Evolutionary conservation across 306 rosid species (phyloP), one percentile per base, ranked within the genome.

Genomic region (Urtica urens): DNA sequence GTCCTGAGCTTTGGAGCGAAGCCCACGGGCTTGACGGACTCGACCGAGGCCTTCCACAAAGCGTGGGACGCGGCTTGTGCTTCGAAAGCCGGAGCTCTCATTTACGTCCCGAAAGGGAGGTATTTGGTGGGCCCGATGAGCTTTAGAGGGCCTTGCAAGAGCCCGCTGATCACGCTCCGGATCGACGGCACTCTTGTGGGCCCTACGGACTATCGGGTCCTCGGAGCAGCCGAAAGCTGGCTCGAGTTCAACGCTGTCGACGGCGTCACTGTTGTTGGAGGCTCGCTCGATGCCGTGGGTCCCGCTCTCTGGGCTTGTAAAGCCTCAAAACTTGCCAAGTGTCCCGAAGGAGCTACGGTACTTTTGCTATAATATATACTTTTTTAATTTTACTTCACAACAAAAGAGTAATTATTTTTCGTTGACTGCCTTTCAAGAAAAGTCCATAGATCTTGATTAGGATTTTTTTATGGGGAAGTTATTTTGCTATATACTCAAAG

Each of bases 121-220:
- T 59, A 48, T 40, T 17, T 48, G 49, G 40, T 59, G 9, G 17
- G 40, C 6, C 27, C 48, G 9, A 14, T 48, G 15, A 23, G 10
- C 31, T 59, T 59, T 9, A 27, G 12, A 0, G 65, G 65, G 5
- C 23, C 11, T 0, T 59, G 65, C 49, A 59, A 39, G 27, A 43
- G 47, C 41, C 17, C 31, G 5, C 71, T 46, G 28, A 47, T 78
- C 19, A 47, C 78, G 0, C 26, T 78, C 6, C 21, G 7, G 2
- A 67, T 78, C n/a, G 66, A 73, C 9, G 85, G 85, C 4, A 78
- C 75, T 0, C 34, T 78, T 45, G 58, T 73, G 6, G 78, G 75
- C 18, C 72, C 80, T 2, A 35, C 69, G 1, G 56, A 72, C 27
- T 69, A 71, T 34, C 41, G 48, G 1, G 58, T 67, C 0, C 34